Percentiles rank a stretch among this genome's conserved stretches.
Evolutionary conservation across 331 rosid genomes (phyloP).

Genomic region (Saraca asoca): DNA sequence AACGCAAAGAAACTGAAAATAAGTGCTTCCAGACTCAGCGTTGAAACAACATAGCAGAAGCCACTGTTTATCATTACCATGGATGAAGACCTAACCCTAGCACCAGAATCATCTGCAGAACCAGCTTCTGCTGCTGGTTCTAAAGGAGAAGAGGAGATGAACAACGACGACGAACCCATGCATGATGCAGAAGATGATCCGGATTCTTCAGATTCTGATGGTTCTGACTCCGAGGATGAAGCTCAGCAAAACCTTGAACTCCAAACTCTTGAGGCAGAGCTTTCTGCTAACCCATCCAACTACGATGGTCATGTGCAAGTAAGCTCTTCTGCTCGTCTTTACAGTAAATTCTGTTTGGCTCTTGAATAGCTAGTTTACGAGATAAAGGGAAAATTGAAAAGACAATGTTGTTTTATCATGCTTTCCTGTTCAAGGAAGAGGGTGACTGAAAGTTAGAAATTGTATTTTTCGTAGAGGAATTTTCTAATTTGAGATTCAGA

Average conservation of each 20-base stretch:
- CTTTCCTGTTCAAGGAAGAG: neutral
- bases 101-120: conserved; percentile 12
- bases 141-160: neutral
- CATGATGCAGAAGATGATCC: conserved; percentile 38
- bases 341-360: neutral
- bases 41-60: neutral
- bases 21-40: no score
- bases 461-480: neutral
- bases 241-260: conserved; percentile 62
- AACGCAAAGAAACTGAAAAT: no score
- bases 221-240: conserved; percentile 60
- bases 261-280: conserved; percentile 60
- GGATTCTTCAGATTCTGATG: conserved; percentile 28
- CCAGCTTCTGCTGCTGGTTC: neutral
- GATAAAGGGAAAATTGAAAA: neutral
- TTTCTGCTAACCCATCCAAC: conserved; percentile 49
- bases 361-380: neutral
- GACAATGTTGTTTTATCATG: no score
- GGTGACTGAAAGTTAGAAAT: neutral
- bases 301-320: conserved; percentile 47
- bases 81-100: conserved; percentile 46
- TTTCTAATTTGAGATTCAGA: no score
- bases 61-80: conserved; percentile 19
- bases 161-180: conserved; percentile 41
- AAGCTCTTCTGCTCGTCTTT: neutral